A percentile compares a stretch with the other conserved stretches of the same genome.
phyloP scores from a whole-genome alignment of 2,329 filamentous ascomycete genomes.

The Hypoxylon sp. region DNA sequence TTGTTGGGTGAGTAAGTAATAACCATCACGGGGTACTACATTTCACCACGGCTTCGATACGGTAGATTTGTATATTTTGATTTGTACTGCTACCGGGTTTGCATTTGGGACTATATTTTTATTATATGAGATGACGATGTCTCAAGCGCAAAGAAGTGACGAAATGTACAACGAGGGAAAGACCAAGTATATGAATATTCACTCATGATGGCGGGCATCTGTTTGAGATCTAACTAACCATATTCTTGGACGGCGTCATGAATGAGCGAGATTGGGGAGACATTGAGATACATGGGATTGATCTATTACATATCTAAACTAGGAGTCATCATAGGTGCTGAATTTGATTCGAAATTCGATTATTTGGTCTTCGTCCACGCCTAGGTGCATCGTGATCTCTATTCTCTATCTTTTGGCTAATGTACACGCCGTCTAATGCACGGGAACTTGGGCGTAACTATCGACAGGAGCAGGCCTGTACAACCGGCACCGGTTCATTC shows the following conservation, averaged over 20 bases:
- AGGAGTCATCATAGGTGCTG: conserved; percentile 39
- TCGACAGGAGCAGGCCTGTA: not conserved
- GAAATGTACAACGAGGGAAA: conserved; percentile 39
- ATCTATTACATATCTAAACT: conserved; percentile 36
- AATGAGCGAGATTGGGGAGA: conserved; percentile 30
- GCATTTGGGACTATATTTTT: conserved; percentile 33
- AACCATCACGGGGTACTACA: conserved; percentile 17
- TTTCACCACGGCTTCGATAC: conserved; percentile 28
- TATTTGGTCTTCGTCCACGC: not conserved
- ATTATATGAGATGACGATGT: conserved; percentile 22
- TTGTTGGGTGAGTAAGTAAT: conserved; percentile 30
- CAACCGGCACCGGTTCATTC: too few species aligned
- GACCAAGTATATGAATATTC: conserved; percentile 39
- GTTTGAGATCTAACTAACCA: conserved; percentile 28
- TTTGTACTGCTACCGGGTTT: conserved; percentile 29
- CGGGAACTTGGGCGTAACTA: not conserved
- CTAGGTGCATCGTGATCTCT: conserved; percentile 11
- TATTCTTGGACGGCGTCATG: conserved; percentile 32
- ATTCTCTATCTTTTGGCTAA: conserved; percentile 3
- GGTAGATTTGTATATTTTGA: conserved; percentile 37
- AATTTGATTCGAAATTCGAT: conserved; percentile 28
- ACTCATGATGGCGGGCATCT: conserved; percentile 28
- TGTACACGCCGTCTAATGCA: conserved; percentile 18
- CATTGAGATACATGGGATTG: conserved; percentile 28
- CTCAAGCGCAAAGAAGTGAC: conserved; percentile 36